A percentile compares a stretch with the other conserved stretches of the same genome.
Conservation (phyloP, 2,329 filamentous ascomycete genomes). For the Blastomyces parvus region DNA sequence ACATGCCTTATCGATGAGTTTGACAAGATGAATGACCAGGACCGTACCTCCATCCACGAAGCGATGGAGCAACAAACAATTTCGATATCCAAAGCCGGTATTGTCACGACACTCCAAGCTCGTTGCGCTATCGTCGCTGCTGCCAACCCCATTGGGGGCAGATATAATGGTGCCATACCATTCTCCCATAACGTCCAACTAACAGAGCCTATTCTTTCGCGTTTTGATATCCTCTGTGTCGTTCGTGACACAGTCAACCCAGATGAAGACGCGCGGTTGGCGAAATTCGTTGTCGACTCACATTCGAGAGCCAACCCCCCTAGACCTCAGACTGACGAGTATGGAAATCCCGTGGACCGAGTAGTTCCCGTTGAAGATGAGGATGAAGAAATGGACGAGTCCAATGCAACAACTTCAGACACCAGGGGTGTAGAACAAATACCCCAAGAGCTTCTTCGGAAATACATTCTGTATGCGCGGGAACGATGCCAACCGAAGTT, state of each 20-base stretch:
- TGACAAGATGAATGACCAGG: constrained; percentile 99
- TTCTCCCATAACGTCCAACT: constrained; percentile 95
- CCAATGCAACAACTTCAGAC: constrained; percentile 37
- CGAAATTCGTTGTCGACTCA: constrained; percentile 88
- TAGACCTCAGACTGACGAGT: constrained; percentile 41
- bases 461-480: constrained; percentile 92
- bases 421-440: constrained; percentile 60
- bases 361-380: constrained; percentile 46
- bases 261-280: constrained; percentile 80
- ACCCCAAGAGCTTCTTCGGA: constrained; percentile 78
- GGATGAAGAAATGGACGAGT: constrained; percentile 38
- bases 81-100: constrained; percentile 96
- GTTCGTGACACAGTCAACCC: constrained; percentile 94
- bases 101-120: constrained; percentile 92
- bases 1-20: constrained; percentile 98
- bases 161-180: constrained; percentile 92
- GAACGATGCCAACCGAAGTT: constrained; percentile 85
- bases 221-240: constrained; percentile 95
- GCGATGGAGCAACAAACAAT: constrained; percentile 99
- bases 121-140: constrained; percentile 94
- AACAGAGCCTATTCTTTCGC: constrained; percentile 92
- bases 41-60: constrained; percentile 96
- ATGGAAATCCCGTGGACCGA: constrained; percentile 50
- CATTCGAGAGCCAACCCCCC: constrained; percentile 80
- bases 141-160: constrained; percentile 89